Conservation (phyloP, 805 yeast species). For the Debaryomyces castellii region DNA sequence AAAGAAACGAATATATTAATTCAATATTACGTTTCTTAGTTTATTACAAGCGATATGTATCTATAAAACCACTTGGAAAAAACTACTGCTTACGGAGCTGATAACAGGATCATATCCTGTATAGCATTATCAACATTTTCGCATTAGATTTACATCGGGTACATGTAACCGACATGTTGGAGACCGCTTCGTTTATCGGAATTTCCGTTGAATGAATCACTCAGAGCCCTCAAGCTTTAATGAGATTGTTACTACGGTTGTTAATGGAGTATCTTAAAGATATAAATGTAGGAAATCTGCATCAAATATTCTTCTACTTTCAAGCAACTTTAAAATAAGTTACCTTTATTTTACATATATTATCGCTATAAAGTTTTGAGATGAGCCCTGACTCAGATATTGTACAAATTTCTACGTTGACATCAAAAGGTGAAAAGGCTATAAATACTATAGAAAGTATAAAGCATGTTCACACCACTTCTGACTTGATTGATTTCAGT, state of each 20-base stretch:
- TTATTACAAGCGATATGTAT: too few species aligned
- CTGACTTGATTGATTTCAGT: conserved; percentile 8
- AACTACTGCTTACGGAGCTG: too few species aligned
- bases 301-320: too few species aligned
- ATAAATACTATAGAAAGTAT: background rate
- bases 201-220: background rate
- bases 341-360: too few species aligned
- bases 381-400: background rate
- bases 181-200: background rate
- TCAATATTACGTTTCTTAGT: too few species aligned
- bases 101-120: too few species aligned
- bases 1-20: too few species aligned
- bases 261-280: background rate
- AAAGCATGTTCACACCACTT: background rate
- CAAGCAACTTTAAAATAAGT: too few species aligned
- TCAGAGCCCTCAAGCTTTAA: background rate
- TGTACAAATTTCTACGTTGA: background rate
- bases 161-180: background rate
- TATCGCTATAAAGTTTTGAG: too few species aligned
- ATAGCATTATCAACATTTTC: too few species aligned
- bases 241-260: background rate
- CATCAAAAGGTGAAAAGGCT: background rate
- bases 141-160: background rate
- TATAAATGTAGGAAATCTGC: background rate
- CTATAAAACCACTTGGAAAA: too few species aligned